phyloP scores from a whole-genome alignment of 1,284 basidiomycete genomes.

The Leccinum cinnamomeum region DNA sequence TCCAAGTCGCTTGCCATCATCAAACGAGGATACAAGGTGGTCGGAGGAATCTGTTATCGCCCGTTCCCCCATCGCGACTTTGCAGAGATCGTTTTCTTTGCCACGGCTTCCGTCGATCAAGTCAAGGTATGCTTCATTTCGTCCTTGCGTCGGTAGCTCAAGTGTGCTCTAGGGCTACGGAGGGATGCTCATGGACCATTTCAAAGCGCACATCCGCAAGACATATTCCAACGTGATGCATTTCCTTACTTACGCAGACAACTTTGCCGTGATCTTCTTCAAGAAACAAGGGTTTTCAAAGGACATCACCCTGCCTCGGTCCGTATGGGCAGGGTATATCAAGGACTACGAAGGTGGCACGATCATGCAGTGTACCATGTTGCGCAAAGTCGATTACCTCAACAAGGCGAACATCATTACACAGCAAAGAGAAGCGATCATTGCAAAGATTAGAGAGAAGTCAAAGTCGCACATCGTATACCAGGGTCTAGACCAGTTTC shows the following conservation, averaged over 20 bases:
- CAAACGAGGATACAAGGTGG: slow-evolving; percentile 93
- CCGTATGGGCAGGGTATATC: slow-evolving; percentile 98
- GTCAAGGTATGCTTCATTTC: slow-evolving; percentile 72
- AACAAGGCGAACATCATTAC: slow-evolving; percentile 79
- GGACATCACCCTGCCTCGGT: slow-evolving; percentile 89
- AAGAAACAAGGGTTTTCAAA: slow-evolving; percentile 99
- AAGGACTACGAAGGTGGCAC: slow-evolving; percentile 99
- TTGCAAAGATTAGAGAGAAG: slow-evolving; percentile 86
- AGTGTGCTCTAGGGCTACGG: slow-evolving; percentile 79
- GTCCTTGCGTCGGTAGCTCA: not conserved
- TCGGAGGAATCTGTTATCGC: slow-evolving; percentile 97
- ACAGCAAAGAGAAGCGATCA: slow-evolving; percentile 85
- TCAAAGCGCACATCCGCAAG: slow-evolving; percentile 90
- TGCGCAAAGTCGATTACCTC: slow-evolving; percentile 89
- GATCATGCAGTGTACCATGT: slow-evolving; percentile 98
- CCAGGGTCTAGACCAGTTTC: slow-evolving; percentile 80
- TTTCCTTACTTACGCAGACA: slow-evolving; percentile 98
- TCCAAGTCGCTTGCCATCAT: slow-evolving; percentile 94
- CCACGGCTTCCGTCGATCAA: slow-evolving; percentile 95
- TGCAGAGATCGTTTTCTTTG: slow-evolving; percentile 99
- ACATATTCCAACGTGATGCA: slow-evolving; percentile 85
- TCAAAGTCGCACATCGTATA: slow-evolving; percentile 89
- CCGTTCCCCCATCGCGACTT: slow-evolving; percentile 95
- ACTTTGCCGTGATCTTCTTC: slow-evolving; percentile 99
- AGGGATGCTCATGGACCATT: slow-evolving; percentile 98